These are phyloP conservation scores for Aureobasidium uvarum DNA, from an alignment of 2,329 filamentous ascomycete species.

Conservation along the genomic window DNA sequence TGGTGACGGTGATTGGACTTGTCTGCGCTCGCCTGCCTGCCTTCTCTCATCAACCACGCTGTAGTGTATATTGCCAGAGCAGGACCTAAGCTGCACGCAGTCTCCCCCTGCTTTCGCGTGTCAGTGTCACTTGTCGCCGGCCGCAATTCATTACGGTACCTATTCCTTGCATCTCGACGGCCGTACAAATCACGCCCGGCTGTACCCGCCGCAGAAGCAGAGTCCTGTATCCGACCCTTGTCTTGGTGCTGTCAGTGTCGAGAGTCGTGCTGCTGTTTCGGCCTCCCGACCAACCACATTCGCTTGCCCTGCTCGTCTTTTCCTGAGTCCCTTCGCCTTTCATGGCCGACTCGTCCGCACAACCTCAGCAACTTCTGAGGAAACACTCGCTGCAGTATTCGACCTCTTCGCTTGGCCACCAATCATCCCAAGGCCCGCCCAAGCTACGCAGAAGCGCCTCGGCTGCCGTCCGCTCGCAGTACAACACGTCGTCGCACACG, in stretches of 20 bases:
- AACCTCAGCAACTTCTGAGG: constrained; percentile 22
- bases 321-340: constrained; percentile 9
- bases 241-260: constrained; percentile 14
- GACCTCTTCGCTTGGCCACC: constrained; percentile 2
- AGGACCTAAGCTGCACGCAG: constrained; percentile 18
- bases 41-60: background rate
- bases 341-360: constrained; percentile 21
- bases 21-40: background rate
- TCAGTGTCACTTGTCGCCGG: constrained; percentile 23
- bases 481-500: constrained; percentile 26
- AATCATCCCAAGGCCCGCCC: constrained; percentile 16
- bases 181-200: constrained; percentile 23
- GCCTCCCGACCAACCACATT: constrained; percentile 11
- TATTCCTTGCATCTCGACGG: constrained; percentile 20
- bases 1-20: constrained; percentile 4
- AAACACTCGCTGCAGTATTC: constrained; percentile 24
- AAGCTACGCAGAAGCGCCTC: constrained; percentile 23
- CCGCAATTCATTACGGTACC: constrained; percentile 17
- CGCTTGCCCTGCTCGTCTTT: constrained; percentile 3
- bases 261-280: constrained; percentile 8
- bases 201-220: constrained; percentile 8
- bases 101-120: constrained; percentile 19
- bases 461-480: constrained; percentile 25
- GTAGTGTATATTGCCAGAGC: constrained; percentile 14
- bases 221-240: constrained; percentile 3